A percentile compares a stretch with the other conserved stretches of the same genome.
Evolutionary conservation across 2,329 filamentous ascomycete genomes (phyloP).

Genomic region (Colletotrichum trifolii): DNA sequence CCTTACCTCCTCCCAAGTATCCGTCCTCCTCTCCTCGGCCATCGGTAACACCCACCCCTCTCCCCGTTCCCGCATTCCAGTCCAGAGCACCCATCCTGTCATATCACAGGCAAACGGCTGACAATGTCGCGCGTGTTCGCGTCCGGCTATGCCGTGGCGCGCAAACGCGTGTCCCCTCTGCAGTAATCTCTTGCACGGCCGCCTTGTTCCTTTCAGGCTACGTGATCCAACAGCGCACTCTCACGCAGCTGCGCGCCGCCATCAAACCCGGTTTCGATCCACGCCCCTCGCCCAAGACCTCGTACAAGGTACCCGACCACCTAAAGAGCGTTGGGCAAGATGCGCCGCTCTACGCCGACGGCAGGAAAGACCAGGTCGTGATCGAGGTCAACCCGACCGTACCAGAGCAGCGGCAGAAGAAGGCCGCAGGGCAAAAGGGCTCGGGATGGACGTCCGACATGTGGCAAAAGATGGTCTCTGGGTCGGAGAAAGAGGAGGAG

Average conservation of each 20-base stretch:
- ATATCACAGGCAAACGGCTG: constrained; percentile 4
- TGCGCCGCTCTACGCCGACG: constrained; percentile 41
- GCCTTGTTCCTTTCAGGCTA: constrained; percentile 91
- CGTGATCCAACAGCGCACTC: constrained; percentile 85
- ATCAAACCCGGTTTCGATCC: constrained; percentile 64
- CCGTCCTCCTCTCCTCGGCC: constrained; percentile 70
- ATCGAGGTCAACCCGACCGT: constrained; percentile 51
- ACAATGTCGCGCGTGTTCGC: constrained; percentile 15
- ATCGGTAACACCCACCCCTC: constrained; percentile 63
- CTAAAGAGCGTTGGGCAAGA: constrained; percentile 57
- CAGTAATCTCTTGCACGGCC: constrained; percentile 81
- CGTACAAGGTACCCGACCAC: constrained; percentile 59
- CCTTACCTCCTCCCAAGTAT: constrained; percentile 77
- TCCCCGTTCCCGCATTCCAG: constrained; percentile 34
- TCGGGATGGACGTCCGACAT: constrained; percentile 31
- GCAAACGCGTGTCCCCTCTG: constrained; percentile 11
- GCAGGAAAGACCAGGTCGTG: constrained; percentile 39
- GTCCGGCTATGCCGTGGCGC: constrained; percentile 1
- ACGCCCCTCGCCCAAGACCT: constrained; percentile 57
- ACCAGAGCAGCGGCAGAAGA: constrained; percentile 39
- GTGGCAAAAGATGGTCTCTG: constrained; percentile 26
- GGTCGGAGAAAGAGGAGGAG: constrained; percentile 15
- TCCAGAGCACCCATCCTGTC: neutral
- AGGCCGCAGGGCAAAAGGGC: constrained; percentile 26
- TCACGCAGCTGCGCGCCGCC: constrained; percentile 79